Base-by-base conservation (phyloP, 495 filamentous ascomycete species). In the Halenospora varia region DNA sequence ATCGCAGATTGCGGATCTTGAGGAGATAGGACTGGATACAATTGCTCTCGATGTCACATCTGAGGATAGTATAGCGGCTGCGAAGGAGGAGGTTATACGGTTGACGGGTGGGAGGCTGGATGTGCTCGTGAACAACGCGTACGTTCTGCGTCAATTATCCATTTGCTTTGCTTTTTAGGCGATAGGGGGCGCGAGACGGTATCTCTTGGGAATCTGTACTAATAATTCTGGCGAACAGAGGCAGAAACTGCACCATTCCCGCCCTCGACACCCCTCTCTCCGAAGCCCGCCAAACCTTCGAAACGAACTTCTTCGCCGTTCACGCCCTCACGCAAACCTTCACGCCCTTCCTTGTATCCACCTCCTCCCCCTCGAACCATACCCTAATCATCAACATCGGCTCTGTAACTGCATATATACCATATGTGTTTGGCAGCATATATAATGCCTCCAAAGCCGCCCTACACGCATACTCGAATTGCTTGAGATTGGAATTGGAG, bases 61-160 rank as follows among this genome's bases (percentile, higher is more conserved):
- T n/a, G 46, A 60, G 1, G 70, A 75, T 3, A 81, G 77, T 66
- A 78, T 85, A 71, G 71, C 68, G 26, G 61, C 62, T 11, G 77
- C 74, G 62, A 73, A 74, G 52, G 64, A 66, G 6, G 71, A 73
- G 10, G 78, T 84, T 15, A 69, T 69, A 24, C 64, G 68, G n/a
- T 55, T 80, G 26, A 86, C 81, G 0, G 75, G 74, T 50, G 82
- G 81, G 10, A 78, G 65, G 50, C 71, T 89, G n/a, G 80, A 87
- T 65, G 78, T 80, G 51, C 73, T 88, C 17, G 75, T 89, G 54
- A 89, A 89, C 66, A 88, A 88, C 63, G 84, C 84, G 75, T 79
- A 46, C 40, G 76, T 66, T n/a, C n/a, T n/a, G n/a, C n/a, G n/a
- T n/a, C n/a, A n/a, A n/a, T n/a, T n/a, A n/a, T n/a, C n/a, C n/a